A percentile compares a stretch with the other conserved stretches of the same genome.
These are phyloP conservation scores for Lindgomyces ingoldianus DNA, from an alignment of 495 filamentous ascomycete genomes.

Conservation along the genomic window DNA sequence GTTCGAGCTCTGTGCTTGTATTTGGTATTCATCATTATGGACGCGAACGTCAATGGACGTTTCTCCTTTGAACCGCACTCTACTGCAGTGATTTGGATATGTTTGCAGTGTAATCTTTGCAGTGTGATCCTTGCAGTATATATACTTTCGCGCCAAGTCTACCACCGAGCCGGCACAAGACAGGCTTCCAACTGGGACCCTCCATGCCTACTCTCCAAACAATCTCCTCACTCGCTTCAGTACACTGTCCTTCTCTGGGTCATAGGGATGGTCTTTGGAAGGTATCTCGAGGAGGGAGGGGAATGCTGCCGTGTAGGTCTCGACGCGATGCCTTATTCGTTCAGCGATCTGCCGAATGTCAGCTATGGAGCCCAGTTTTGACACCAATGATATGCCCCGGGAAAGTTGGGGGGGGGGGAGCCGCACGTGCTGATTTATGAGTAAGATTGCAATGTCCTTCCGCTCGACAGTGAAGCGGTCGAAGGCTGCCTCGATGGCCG, in stretches of 20 bases:
- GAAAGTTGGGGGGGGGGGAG: not conserved
- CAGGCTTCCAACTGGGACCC: not conserved
- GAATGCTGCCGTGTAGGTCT: conserved; percentile 73
- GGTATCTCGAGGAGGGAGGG: conserved; percentile 88
- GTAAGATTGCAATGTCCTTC: conserved; percentile 92
- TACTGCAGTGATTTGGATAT: too few relatives aligned
- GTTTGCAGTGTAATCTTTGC: too few relatives aligned
- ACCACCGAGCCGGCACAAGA: too few relatives aligned
- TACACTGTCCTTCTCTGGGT: conserved; percentile 98
- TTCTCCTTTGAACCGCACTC: not conserved
- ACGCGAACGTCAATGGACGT: not conserved
- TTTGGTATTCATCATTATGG: not conserved
- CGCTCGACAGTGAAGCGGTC: conserved; percentile 81
- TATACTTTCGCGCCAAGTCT: too few relatives aligned
- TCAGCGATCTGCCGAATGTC: conserved; percentile 73
- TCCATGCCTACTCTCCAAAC: conserved; percentile 72
- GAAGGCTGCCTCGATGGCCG: conserved; percentile 88
- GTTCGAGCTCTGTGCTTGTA: not conserved
- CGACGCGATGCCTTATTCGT: conserved; percentile 79
- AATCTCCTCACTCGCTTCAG: conserved; percentile 84
- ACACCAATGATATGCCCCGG: not conserved
- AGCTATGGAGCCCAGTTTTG: too few relatives aligned
- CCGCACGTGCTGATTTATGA: conserved; percentile 98
- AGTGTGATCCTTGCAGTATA: too few relatives aligned
- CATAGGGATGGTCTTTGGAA: conserved; percentile 98